Evolutionary conservation across 768 basidiomycete species (phyloP).

Genomic region (Kwoniella heveanensis): DNA sequence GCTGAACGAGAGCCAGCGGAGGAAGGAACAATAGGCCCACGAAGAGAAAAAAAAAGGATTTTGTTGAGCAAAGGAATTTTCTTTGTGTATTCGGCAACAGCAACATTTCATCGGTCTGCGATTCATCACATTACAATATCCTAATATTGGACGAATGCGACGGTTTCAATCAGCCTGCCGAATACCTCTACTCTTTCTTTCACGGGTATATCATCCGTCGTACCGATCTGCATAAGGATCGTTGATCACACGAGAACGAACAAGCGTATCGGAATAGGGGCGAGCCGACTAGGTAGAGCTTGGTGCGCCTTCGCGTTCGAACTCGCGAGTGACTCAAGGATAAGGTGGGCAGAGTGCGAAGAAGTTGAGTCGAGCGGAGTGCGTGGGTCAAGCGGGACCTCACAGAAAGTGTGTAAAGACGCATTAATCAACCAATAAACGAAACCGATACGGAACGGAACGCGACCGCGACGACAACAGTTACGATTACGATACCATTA

Average conservation of each 20-base stretch:
- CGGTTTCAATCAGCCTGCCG: neutral
- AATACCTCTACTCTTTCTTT: neutral
- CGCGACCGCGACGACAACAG: neutral
- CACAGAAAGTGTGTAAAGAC: neutral
- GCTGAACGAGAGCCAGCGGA: too few relatives aligned
- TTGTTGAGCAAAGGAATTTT: too few relatives aligned
- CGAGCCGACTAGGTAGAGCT: too few relatives aligned
- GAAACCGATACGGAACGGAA: neutral
- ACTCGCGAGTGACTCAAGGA: too few relatives aligned
- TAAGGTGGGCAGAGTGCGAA: neutral
- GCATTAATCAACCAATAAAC: neutral
- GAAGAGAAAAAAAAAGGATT: too few relatives aligned
- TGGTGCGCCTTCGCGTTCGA: too few relatives aligned
- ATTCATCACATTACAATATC: neutral
- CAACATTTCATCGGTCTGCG: too few relatives aligned
- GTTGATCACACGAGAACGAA: too few relatives aligned
- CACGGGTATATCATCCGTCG: neutral
- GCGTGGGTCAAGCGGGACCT: constrained; percentile 1
- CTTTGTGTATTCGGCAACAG: too few relatives aligned
- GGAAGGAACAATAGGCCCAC: too few relatives aligned
- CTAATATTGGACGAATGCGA: neutral
- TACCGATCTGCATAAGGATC: neutral
- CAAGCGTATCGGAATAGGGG: too few relatives aligned
- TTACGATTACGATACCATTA: neutral
- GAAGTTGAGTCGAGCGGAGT: neutral